Evolutionary conservation across 2,329 filamentous ascomycete species (phyloP).

Genomic region (Pseudogymnoascus sp.): DNA sequence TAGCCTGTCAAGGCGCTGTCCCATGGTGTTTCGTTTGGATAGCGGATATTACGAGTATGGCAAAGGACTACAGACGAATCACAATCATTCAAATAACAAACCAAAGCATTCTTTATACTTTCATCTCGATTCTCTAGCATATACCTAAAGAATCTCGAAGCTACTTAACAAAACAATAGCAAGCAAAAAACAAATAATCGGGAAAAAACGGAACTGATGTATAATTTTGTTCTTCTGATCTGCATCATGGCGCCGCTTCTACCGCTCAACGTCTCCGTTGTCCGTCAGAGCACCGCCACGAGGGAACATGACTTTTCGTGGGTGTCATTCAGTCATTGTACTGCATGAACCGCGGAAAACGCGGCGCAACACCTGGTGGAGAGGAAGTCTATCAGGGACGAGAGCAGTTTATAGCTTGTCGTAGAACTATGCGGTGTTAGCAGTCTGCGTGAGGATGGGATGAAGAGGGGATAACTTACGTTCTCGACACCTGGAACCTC

Average conservation of each 20-base stretch:
- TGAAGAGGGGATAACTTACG: conserved; percentile 54
- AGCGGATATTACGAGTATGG: neutral
- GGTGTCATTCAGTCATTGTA: conserved; percentile 11
- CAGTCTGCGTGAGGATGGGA: conserved; percentile 26
- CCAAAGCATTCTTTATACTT: conserved; percentile 1
- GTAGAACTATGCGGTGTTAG: conserved; percentile 67
- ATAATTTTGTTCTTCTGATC: conserved; percentile 6
- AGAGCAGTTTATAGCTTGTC: conserved; percentile 79
- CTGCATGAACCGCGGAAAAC: conserved; percentile 2
- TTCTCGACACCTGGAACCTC: conserved; percentile 89
- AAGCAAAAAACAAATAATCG: conserved; percentile 9
- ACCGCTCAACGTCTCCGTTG: conserved; percentile 7
- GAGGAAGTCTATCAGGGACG: conserved; percentile 27
- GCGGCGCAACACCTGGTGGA: conserved; percentile 17
- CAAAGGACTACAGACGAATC: neutral
- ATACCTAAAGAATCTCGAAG: conserved; percentile 10
- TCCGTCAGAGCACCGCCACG: neutral
- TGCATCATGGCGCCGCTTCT: neutral
- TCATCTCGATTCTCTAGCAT: conserved; percentile 1
- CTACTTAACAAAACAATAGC: conserved; percentile 9
- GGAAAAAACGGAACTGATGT: conserved; percentile 9
- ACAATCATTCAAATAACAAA: neutral
- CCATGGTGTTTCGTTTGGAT: neutral
- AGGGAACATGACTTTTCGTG: conserved; percentile 7
- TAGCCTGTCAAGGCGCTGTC: neutral